Evolutionary conservation across 2,329 filamentous ascomycete genomes (phyloP).

Genomic region (Orbilia brochopaga): DNA sequence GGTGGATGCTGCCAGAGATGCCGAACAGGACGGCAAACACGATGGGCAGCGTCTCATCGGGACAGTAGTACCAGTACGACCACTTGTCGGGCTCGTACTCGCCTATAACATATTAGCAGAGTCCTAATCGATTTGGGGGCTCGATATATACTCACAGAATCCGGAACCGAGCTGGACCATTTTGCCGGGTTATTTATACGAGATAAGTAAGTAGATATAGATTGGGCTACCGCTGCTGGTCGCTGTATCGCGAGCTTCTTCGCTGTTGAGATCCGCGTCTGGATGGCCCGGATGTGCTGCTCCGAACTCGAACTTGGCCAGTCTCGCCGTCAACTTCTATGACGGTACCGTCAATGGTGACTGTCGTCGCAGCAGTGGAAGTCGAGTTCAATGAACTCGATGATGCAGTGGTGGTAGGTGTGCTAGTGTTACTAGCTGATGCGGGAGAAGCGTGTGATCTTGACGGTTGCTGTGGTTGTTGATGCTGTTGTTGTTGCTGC

Average conservation of each 20-base stretch:
- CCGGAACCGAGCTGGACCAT: constrained; percentile 48
- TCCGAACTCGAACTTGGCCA: constrained; percentile 38
- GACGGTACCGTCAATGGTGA: constrained; percentile 48
- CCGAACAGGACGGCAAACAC: constrained; percentile 40
- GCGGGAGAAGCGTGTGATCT: constrained; percentile 39
- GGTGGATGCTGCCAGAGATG: constrained; percentile 27
- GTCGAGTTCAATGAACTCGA: constrained; percentile 46
- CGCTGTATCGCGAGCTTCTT: constrained; percentile 3
- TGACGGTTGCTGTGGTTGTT: constrained; percentile 26
- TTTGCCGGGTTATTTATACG: constrained; percentile 18
- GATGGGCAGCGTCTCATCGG: constrained; percentile 39
- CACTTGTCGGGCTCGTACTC: constrained; percentile 44
- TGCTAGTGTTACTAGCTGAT: constrained; percentile 40
- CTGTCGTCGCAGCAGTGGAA: constrained; percentile 40
- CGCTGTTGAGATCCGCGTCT: constrained; percentile 37
- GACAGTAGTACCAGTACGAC: constrained; percentile 48
- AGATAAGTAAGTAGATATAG: too few relatives aligned
- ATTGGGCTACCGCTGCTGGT: not conserved
- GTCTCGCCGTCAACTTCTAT: constrained; percentile 49
- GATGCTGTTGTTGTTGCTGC: constrained; percentile 24
- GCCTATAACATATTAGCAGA: constrained; percentile 22
- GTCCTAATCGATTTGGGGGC: not conserved
- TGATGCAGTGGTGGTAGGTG: constrained; percentile 39
- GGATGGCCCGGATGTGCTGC: constrained; percentile 29
- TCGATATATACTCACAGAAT: constrained; percentile 25